Evolutionary conservation across 164 flowering plant genomes (phyloP).

Genomic region (Pachysandra terminalis): DNA sequence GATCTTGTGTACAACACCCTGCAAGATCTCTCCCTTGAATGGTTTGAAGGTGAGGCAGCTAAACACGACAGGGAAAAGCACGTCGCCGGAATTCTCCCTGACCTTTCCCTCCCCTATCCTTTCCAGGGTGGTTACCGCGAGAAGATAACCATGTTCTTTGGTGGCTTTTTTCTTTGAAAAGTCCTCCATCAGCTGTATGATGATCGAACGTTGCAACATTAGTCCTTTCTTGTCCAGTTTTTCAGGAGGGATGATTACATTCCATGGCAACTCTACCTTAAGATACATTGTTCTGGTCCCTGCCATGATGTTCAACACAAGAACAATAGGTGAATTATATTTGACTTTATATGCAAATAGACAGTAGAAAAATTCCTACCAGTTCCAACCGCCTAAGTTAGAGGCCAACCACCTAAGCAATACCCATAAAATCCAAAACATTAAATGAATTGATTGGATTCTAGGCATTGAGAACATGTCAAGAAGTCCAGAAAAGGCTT

Average conservation of each 20-base stretch:
- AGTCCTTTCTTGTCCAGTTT: constrained; percentile 18
- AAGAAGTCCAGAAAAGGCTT: too few relatives aligned
- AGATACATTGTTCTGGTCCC: constrained; percentile 20
- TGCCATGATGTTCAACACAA: neutral
- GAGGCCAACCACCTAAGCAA: too few relatives aligned
- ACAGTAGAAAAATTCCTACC: too few relatives aligned
- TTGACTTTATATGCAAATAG: too few relatives aligned
- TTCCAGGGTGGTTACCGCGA: constrained; percentile 55
- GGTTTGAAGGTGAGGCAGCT: constrained; percentile 64
- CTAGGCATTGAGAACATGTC: too few relatives aligned
- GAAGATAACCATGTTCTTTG: constrained; percentile 58
- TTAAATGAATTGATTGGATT: too few relatives aligned
- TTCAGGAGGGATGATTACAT: constrained; percentile 27
- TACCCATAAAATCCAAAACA: too few relatives aligned
- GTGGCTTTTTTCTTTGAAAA: constrained; percentile 54
- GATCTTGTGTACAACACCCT: constrained; percentile 54
- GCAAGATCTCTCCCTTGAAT: constrained; percentile 60
- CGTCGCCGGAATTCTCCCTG: constrained; percentile 52
- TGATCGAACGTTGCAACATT: constrained; percentile 53
- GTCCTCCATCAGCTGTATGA: constrained; percentile 52
- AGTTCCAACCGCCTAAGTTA: too few relatives aligned
- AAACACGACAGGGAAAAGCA: constrained; percentile 69
- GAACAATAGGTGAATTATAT: neutral
- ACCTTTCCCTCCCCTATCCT: constrained; percentile 63
- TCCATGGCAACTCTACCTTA: constrained; percentile 21